Conservation (phyloP, 768 basidiomycete genomes). For the Amanita rubescens region DNA sequence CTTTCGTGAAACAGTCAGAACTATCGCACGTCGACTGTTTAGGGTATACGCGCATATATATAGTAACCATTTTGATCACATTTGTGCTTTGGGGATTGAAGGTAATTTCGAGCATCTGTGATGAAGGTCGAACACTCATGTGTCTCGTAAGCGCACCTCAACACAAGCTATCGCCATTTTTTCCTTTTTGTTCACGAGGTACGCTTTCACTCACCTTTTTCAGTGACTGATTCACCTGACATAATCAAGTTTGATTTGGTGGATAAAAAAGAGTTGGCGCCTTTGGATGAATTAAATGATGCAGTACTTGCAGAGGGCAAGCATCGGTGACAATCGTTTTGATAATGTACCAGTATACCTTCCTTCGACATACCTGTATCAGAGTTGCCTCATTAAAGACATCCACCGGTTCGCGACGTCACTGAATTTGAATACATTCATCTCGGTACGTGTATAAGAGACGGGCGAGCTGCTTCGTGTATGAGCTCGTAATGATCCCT, state of each 20-base stretch:
- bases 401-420: not conserved
- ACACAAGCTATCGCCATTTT: constrained; percentile 98
- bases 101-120: constrained; percentile 39
- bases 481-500: not conserved
- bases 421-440: not conserved
- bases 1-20: constrained; percentile 86
- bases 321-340: constrained; percentile 21
- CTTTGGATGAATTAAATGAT: constrained; percentile 91
- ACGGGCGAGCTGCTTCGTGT: constrained; percentile 3
- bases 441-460: constrained; percentile 16
- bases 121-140: not conserved
- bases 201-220: constrained; percentile 14
- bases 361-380: not conserved
- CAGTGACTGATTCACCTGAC: constrained; percentile 1
- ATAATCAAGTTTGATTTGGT: constrained; percentile 73
- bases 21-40: constrained; percentile 88
- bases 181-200: constrained; percentile 96
- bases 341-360: not conserved
- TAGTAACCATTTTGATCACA: constrained; percentile 98
- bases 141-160: constrained; percentile 72
- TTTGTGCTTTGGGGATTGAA: constrained; percentile 97
- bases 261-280: constrained; percentile 95
- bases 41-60: constrained; percentile 98
- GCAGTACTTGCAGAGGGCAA: constrained; percentile 64
- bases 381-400: not conserved